Percentiles rank a stretch among this genome's conserved stretches.
Conservation (phyloP, 306 rosid genomes). For the Vigna nakashimae region DNA sequence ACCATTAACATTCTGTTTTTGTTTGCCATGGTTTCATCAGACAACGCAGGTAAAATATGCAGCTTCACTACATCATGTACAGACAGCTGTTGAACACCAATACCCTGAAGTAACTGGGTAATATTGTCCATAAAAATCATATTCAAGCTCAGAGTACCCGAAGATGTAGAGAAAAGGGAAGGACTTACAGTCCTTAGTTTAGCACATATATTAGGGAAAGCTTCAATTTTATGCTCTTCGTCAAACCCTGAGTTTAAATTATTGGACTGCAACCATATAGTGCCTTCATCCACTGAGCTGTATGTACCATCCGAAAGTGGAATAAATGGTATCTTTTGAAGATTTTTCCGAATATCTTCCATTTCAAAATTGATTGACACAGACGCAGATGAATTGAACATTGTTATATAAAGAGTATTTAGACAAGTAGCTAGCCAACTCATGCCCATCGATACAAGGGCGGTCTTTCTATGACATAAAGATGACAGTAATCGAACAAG, state of each 20-base stretch:
- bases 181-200: slow-evolving; percentile 78
- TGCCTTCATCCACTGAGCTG: slow-evolving; percentile 74
- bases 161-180: slow-evolving; percentile 63
- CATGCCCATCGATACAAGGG: slow-evolving; percentile 65
- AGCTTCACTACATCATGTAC: slow-evolving; percentile 86
- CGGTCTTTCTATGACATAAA: slow-evolving; percentile 56
- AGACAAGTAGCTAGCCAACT: slow-evolving; percentile 83
- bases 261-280: slow-evolving; percentile 85
- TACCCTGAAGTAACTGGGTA: slow-evolving; percentile 63
- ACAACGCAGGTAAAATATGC: slow-evolving; percentile 80
- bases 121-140: slow-evolving; percentile 54
- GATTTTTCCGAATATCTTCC: slow-evolving; percentile 55
- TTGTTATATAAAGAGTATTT: slow-evolving; percentile 56
- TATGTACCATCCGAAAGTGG: slow-evolving; percentile 93
- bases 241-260: slow-evolving; percentile 56
- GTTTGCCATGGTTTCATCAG: slow-evolving; percentile 51
- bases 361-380: slow-evolving; percentile 49
- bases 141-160: slow-evolving; percentile 58
- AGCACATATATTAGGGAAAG: slow-evolving; percentile 73
- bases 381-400: slow-evolving; percentile 57
- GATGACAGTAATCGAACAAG: slow-evolving; percentile 67
- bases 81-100: slow-evolving; percentile 89
- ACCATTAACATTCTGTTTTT: slow-evolving; percentile 63
- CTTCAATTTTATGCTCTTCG: slow-evolving; percentile 63
- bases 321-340: slow-evolving; percentile 64